Evolutionary conservation across 257 asterid genomes (phyloP).

Genomic region (Ajuga chamaepitys): DNA sequence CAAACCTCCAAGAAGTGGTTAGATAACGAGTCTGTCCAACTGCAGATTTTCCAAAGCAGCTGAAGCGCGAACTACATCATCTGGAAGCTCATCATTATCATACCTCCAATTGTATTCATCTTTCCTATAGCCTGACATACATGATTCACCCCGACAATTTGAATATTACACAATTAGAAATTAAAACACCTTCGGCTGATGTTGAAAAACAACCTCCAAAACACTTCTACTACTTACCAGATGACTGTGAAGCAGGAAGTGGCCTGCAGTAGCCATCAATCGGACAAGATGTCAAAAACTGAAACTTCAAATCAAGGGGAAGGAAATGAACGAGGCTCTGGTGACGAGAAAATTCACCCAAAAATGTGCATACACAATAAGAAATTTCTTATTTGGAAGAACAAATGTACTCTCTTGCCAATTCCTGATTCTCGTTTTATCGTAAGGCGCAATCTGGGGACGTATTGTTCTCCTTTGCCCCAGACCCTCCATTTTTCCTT

Average conservation of each 20-base stretch:
- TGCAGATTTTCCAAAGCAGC: slow-evolving; percentile 94
- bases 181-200: background rate
- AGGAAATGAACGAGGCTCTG: no score
- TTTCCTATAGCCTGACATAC: slow-evolving; percentile 79
- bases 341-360: no score
- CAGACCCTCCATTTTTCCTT: no score
- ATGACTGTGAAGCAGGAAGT: slow-evolving; percentile 59
- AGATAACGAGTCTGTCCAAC: slow-evolving; percentile 81
- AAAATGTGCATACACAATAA: no score
- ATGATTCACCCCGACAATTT: slow-evolving; percentile 88
- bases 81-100: slow-evolving; percentile 65
- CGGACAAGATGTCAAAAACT: slow-evolving; percentile 17
- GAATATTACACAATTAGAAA: slow-evolving; percentile 19
- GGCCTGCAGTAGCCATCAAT: slow-evolving; percentile 53
- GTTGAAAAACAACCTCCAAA: slow-evolving; percentile 2
- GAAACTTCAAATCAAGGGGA: slow-evolving; percentile 7
- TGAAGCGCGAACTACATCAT: slow-evolving; percentile 71
- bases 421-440: no score
- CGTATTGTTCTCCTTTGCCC: no score
- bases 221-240: slow-evolving; percentile 47
- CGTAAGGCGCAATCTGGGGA: no score
- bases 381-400: no score
- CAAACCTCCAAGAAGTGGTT: slow-evolving; percentile 85
- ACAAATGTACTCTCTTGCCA: no score
- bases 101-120: slow-evolving; percentile 89